Evolutionary conservation across 2,329 filamentous ascomycete species (phyloP).

Genomic region (Colletotrichum simmondsii): DNA sequence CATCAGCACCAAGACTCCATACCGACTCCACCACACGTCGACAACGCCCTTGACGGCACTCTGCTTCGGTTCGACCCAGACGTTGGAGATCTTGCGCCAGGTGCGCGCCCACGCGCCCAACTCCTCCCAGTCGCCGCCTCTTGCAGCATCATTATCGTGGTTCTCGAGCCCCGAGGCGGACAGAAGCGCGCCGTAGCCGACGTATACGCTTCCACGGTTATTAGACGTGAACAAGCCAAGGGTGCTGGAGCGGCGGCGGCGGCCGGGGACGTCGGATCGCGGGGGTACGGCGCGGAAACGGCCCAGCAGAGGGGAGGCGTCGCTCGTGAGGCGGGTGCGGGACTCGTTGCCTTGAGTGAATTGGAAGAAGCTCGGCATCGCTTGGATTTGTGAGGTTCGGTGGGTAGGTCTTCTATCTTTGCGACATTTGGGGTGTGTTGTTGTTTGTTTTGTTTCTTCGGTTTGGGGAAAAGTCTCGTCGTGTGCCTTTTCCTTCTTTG

Average conservation of each 20-base stretch:
- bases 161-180: constrained; percentile 51
- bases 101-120: constrained; percentile 48
- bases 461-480: neutral
- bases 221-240: constrained; percentile 39
- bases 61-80: constrained; percentile 72
- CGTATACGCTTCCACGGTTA: constrained; percentile 63
- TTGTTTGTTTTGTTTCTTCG: constrained; percentile 24
- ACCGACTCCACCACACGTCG: constrained; percentile 72
- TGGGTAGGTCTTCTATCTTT: constrained; percentile 10
- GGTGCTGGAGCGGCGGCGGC: constrained; percentile 44
- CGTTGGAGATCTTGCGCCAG: constrained; percentile 55
- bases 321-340: constrained; percentile 59
- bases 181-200: constrained; percentile 66
- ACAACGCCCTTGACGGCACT: constrained; percentile 67
- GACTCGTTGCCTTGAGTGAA: constrained; percentile 75
- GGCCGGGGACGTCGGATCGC: constrained; percentile 42
- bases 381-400: constrained; percentile 23
- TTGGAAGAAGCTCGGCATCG: constrained; percentile 74
- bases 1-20: constrained; percentile 68
- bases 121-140: constrained; percentile 43
- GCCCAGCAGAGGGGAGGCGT: constrained; percentile 71
- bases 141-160: constrained; percentile 43
- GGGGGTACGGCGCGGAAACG: constrained; percentile 73
- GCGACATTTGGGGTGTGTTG: constrained; percentile 15
- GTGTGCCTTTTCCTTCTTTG: neutral